A percentile compares a stretch with the other conserved stretches of the same genome.
Conservation (phyloP, 2,329 filamentous ascomycete genomes). For the Xylariales sp. region DNA sequence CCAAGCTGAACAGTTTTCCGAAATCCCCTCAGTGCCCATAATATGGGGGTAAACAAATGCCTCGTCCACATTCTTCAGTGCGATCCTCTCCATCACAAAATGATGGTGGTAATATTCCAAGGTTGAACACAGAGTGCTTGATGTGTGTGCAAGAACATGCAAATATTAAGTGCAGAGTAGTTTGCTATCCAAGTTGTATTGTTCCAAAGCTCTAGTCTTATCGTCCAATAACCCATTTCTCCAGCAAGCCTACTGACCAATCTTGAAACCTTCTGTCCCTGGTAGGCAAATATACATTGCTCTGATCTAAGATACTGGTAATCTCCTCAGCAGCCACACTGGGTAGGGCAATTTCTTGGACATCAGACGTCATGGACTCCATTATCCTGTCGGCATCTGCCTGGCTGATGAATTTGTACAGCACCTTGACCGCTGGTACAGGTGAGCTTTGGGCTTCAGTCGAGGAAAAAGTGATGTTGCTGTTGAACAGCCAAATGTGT, state of each 20-base stretch:
- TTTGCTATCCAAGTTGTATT: no score
- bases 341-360: slow-evolving; percentile 57
- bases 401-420: slow-evolving; percentile 41
- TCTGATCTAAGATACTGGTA: slow-evolving; percentile 37
- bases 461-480: slow-evolving; percentile 48
- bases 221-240: no score
- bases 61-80: no score
- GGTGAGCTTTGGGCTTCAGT: slow-evolving; percentile 17
- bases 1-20: no score
- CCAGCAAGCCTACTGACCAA: slow-evolving; percentile 65
- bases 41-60: no score
- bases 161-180: no score
- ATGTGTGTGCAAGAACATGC: no score
- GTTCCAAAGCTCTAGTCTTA: no score
- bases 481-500: slow-evolving; percentile 53
- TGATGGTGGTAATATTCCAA: no score
- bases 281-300: slow-evolving; percentile 48
- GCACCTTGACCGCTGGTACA: slow-evolving; percentile 45
- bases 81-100: no score
- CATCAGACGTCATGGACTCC: slow-evolving; percentile 47
- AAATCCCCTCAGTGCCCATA: no score
- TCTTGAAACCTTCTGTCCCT: slow-evolving; percentile 54
- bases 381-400: slow-evolving; percentile 43
- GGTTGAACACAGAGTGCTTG: no score
- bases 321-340: slow-evolving; percentile 42